Percentiles rank a stretch among this genome's conserved stretches.
Evolutionary conservation across 179 eudicot genomes (phyloP).

Genomic region (Kewa caespitosa): DNA sequence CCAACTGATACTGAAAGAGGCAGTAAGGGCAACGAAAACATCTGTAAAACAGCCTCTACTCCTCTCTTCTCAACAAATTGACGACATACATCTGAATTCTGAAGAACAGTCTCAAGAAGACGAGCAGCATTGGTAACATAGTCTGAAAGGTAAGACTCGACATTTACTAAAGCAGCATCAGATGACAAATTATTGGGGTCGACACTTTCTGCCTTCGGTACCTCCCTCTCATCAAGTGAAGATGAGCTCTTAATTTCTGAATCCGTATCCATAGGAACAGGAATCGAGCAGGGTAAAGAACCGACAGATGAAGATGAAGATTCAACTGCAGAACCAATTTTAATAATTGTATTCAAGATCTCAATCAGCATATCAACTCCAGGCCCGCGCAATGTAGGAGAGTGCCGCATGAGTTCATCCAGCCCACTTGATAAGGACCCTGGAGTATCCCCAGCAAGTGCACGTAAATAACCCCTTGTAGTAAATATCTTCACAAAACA

Average conservation of each 20-base stretch:
- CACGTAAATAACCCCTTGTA: slow-evolving; percentile 72
- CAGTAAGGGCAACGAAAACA: slow-evolving; percentile 69
- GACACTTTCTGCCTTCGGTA: slow-evolving; percentile 41
- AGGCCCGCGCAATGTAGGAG: slow-evolving; percentile 76
- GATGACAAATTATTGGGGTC: slow-evolving; percentile 45
- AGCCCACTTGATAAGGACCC: slow-evolving; percentile 87
- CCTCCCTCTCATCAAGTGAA: slow-evolving; percentile 37
- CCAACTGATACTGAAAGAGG: slow-evolving; percentile 87
- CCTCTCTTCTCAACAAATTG: slow-evolving; percentile 92
- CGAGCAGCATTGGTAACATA: slow-evolving; percentile 84
- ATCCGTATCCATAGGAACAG: slow-evolving; percentile 94
- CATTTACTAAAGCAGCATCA: slow-evolving; percentile 47
- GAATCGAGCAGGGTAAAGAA: slow-evolving; percentile 39
- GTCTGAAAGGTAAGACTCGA: slow-evolving; percentile 83
- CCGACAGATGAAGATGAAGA: slow-evolving; percentile 46
- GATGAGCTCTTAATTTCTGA: slow-evolving; percentile 46
- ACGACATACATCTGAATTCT: slow-evolving; percentile 89
- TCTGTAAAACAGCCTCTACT: slow-evolving; percentile 71
- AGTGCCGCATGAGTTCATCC: slow-evolving; percentile 98
- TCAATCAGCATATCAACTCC: slow-evolving; percentile 96
- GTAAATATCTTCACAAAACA: slow-evolving; percentile 98
- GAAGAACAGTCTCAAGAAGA: slow-evolving; percentile 90
- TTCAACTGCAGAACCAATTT: slow-evolving; percentile 69
- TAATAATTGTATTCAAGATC: slow-evolving; percentile 61
- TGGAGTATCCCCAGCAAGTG: slow-evolving; percentile 81